Evolutionary conservation across 768 basidiomycete genomes (phyloP).

Genomic region (Flagelloscypha sp.): DNA sequence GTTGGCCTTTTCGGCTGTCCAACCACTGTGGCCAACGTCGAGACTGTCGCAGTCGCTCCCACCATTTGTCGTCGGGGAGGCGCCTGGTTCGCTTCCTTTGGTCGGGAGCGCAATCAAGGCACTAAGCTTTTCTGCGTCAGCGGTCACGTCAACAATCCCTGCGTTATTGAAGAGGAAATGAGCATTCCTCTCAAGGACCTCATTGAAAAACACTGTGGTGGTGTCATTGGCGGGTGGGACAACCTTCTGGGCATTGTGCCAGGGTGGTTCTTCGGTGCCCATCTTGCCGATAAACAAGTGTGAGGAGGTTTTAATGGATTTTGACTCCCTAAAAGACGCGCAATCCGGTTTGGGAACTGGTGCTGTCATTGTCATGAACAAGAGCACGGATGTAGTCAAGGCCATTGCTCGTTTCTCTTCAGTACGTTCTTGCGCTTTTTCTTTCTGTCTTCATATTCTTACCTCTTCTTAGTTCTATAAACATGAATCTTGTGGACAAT

Average conservation of each 20-base stretch:
- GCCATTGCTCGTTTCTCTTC: slow-evolving; percentile 92
- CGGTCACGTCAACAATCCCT: slow-evolving; percentile 97
- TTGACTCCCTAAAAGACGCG: slow-evolving; percentile 92
- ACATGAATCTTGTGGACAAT: slow-evolving; percentile 97
- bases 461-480: slow-evolving; percentile 71
- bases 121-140: slow-evolving; percentile 97
- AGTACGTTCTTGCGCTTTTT: slow-evolving; percentile 25
- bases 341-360: slow-evolving; percentile 97
- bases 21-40: slow-evolving; percentile 95
- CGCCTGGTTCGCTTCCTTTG: slow-evolving; percentile 89
- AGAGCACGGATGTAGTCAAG: slow-evolving; percentile 88
- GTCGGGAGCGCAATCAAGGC: slow-evolving; percentile 85
- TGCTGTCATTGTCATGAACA: slow-evolving; percentile 98
- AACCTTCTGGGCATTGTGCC: slow-evolving; percentile 96
- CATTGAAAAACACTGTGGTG: slow-evolving; percentile 95
- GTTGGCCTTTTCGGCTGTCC: slow-evolving; percentile 97
- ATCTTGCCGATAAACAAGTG: slow-evolving; percentile 80
- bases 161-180: slow-evolving; percentile 99
- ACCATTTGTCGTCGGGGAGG: slow-evolving; percentile 89
- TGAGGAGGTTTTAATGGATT: slow-evolving; percentile 94
- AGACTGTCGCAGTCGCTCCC: slow-evolving; percentile 96
- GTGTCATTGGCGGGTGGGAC: slow-evolving; percentile 91
- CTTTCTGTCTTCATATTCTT: slow-evolving; percentile 1
- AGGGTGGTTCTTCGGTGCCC: slow-evolving; percentile 90
- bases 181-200: slow-evolving; percentile 91